Evolutionary conservation across 2,329 filamentous ascomycete genomes (phyloP).

Genomic region (Cladosporium velox): DNA sequence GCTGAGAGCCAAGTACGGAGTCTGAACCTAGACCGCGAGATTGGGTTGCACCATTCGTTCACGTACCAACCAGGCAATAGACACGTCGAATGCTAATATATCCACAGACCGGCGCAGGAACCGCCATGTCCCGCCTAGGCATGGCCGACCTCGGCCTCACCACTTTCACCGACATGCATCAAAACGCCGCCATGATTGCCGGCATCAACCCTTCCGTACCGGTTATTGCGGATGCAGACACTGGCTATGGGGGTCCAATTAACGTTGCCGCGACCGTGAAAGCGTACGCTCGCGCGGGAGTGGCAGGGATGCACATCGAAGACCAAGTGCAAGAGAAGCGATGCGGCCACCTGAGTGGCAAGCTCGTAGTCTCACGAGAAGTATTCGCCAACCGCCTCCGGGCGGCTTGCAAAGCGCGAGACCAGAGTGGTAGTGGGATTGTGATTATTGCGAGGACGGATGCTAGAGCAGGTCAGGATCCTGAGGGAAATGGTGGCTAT

Average conservation of each 20-base stretch:
- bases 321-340: conserved; percentile 64
- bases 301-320: conserved; percentile 63
- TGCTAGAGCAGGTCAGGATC: conserved; percentile 48
- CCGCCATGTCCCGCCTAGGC: conserved; percentile 61
- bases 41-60: too few species aligned
- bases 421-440: conserved; percentile 54
- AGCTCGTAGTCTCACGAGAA: conserved; percentile 56
- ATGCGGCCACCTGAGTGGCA: conserved; percentile 63
- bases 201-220: conserved; percentile 57
- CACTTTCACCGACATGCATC: conserved; percentile 63
- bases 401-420: conserved; percentile 54
- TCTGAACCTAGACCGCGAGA: too few species aligned
- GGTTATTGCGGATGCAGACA: conserved; percentile 64
- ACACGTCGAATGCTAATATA: background rate
- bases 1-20: too few species aligned
- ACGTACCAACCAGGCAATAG: background rate
- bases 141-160: conserved; percentile 65
- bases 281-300: conserved; percentile 47
- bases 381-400: conserved; percentile 57
- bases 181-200: conserved; percentile 66
- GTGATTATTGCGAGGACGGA: conserved; percentile 66
- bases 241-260: conserved; percentile 54
- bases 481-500: conserved; percentile 48
- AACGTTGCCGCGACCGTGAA: conserved; percentile 33
- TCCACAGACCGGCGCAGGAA: conserved; percentile 62